Percentiles rank a stretch among this genome's conserved stretches.
These are phyloP conservation scores for Alloteropsis semialata DNA, from an alignment of 176 grass and related monocot species.

Conservation along the genomic window DNA sequence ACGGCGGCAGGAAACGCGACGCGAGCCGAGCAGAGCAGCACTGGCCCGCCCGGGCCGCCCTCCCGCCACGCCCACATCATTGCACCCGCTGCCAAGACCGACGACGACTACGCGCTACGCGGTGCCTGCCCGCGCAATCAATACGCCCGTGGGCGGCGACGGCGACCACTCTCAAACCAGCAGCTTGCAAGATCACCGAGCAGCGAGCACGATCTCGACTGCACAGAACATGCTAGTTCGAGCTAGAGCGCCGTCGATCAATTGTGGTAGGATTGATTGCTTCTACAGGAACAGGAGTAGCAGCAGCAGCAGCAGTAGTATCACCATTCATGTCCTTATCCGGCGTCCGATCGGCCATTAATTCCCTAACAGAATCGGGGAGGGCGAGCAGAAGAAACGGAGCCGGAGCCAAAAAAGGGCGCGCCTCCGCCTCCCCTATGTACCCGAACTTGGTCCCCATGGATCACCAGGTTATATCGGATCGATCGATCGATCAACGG, in stretches of 20 bases:
- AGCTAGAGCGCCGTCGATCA: too few species aligned
- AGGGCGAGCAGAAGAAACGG: neutral
- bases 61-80: neutral
- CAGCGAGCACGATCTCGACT: too few species aligned
- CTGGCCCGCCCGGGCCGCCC: neutral
- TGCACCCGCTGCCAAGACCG: neutral
- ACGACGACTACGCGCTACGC: neutral
- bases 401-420: neutral
- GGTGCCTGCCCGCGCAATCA: neutral
- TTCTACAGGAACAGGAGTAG: neutral
- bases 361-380: neutral
- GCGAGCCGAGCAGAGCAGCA: too few species aligned
- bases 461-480: neutral
- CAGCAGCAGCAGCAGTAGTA: neutral
- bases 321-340: constrained; percentile 16
- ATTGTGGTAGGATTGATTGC: neutral
- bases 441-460: neutral
- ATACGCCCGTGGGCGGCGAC: neutral
- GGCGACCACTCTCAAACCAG: neutral
- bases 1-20: neutral
- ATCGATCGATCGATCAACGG: neutral
- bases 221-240: too few species aligned
- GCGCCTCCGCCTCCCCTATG: neutral
- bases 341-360: constrained; percentile 5
- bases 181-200: neutral